Evolutionary conservation across 345 rosid genomes (phyloP).

Genomic region (Erucastrum elatum): DNA sequence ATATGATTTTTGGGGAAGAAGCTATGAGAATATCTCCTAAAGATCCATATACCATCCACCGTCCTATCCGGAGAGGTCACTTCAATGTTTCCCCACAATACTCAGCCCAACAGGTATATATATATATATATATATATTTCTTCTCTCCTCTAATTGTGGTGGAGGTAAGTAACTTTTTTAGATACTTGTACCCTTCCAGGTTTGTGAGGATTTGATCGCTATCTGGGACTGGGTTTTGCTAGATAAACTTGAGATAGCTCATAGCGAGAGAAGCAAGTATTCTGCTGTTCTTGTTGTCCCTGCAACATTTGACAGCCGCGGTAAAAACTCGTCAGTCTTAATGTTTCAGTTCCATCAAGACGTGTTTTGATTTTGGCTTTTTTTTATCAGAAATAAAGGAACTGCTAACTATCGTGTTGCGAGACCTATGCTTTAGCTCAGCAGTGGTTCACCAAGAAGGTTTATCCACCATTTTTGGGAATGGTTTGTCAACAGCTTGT

Average conservation of each 20-base stretch:
- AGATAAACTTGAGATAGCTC: conserved; percentile 66
- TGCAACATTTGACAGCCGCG: conserved; percentile 81
- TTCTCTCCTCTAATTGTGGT: not conserved
- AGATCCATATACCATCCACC: conserved; percentile 76
- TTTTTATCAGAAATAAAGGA: conserved; percentile 77
- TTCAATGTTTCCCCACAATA: conserved; percentile 79
- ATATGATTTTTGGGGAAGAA: conserved; percentile 82
- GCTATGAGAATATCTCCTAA: conserved; percentile 67
- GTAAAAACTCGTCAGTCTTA: conserved; percentile 44
- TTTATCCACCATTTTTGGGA: conserved; percentile 90
- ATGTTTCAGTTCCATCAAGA: conserved; percentile 1
- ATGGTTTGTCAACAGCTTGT: conserved; percentile 88
- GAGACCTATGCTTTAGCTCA: conserved; percentile 71
- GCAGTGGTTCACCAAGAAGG: conserved; percentile 99
- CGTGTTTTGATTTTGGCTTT: not conserved
- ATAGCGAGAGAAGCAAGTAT: conserved; percentile 64
- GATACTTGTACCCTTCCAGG: conserved; percentile 48
- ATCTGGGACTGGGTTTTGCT: conserved; percentile 88
- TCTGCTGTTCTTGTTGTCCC: conserved; percentile 85
- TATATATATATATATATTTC: conserved; percentile 32
- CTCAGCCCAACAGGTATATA: conserved; percentile 74
- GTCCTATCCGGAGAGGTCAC: conserved; percentile 92
- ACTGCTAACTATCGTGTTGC: conserved; percentile 64
- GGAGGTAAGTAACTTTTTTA: not conserved
- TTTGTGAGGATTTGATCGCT: conserved; percentile 72